These are phyloP conservation scores for Globisporangium recalcitrans DNA, from an alignment of 352 stramenopile species.

Conservation along the genomic window DNA sequence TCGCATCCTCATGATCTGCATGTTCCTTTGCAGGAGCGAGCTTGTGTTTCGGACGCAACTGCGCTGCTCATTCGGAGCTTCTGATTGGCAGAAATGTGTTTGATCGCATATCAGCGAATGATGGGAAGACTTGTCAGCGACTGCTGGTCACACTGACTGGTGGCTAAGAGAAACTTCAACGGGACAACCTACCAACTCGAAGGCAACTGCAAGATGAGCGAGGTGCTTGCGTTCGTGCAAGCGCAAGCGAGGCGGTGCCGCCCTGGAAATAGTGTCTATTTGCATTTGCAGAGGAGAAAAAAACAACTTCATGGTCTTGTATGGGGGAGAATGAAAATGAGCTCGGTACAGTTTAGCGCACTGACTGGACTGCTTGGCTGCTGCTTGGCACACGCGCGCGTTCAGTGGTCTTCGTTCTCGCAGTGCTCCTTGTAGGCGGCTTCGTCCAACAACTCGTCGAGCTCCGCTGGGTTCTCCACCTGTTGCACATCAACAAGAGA, in stretches of 20 bases:
- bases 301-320: conserved; percentile 3
- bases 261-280: conserved; percentile 10
- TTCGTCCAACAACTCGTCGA: conserved; percentile 80
- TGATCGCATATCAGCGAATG: not conserved
- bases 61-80: not conserved
- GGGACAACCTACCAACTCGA: not conserved
- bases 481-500: conserved; percentile 13
- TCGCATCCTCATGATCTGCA: not conserved
- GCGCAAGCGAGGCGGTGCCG: not conserved
- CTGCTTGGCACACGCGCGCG: not conserved
- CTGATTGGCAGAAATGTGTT: not conserved
- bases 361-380: not conserved
- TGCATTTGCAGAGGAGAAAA: conserved; percentile 11
- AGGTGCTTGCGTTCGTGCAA: too few relatives aligned
- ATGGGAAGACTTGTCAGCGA: not conserved
- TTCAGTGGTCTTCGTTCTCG: conserved; percentile 80
- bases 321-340: not conserved
- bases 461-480: conserved; percentile 62
- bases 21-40: not conserved
- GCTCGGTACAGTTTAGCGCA: not conserved
- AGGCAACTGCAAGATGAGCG: not conserved
- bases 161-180: conserved; percentile 9
- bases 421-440: conserved; percentile 82
- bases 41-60: not conserved
- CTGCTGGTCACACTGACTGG: conserved; percentile 1